These are phyloP conservation scores for Globisporangium nagaii DNA, from an alignment of 352 stramenopile genomes.

Conservation along the genomic window DNA sequence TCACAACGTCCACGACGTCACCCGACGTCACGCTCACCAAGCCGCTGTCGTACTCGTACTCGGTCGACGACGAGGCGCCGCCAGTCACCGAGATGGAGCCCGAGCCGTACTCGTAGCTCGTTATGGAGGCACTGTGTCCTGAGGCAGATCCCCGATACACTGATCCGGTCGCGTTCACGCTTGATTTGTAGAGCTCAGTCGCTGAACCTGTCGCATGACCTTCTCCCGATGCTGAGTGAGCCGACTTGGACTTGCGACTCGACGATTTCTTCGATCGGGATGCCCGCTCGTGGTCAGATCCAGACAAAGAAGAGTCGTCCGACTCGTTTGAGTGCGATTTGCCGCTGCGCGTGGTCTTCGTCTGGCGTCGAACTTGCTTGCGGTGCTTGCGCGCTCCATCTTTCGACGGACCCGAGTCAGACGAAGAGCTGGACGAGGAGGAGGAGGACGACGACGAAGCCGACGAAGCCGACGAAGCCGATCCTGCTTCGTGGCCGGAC, in stretches of 20 bases:
- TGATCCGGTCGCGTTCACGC: no score
- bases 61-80: conserved; percentile 2
- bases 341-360: not conserved
- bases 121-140: no score
- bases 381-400: not conserved
- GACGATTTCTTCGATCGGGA: not conserved
- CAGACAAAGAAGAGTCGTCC: not conserved
- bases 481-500: not conserved
- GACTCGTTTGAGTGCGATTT: not conserved
- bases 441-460: no score
- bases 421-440: no score
- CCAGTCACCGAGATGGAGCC: no score
- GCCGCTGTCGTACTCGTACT: conserved; percentile 9
- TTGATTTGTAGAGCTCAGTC: no score
- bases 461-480: not conserved
- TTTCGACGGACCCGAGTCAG: not conserved
- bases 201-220: no score
- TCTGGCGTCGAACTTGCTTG: not conserved
- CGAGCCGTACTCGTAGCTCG: not conserved
- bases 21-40: no score
- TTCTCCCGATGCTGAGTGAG: not conserved
- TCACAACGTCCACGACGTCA: no score
- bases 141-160: not conserved
- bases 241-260: not conserved
- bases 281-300: not conserved